Evolutionary conservation across 192 early-diverging fungal species (phyloP), one percentile per base, ranked within the genome.

Genomic region (Lunasporangiospora selenospora): DNA sequence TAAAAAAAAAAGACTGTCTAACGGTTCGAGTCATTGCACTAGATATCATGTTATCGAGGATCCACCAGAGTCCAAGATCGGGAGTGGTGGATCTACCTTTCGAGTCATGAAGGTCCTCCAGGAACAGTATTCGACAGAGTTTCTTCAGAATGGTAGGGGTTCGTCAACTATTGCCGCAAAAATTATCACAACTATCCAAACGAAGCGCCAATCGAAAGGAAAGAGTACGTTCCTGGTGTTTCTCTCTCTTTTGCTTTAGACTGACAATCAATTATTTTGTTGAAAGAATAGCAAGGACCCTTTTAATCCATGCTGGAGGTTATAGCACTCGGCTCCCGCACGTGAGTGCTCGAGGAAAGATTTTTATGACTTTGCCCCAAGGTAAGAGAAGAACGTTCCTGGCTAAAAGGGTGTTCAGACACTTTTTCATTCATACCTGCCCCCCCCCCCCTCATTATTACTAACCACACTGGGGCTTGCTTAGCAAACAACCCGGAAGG

Each of bases 271-370:
- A 30, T 10, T 41, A 31, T 31, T 6, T 11, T 10, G n/a, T n/a
- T n/a, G n/a, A n/a, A n/a, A n/a, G n/a, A n/a, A n/a, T 43, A 76
- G 73, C 58, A 3, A 51, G 62, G 2, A 49, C 62, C 13, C 60
- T 79, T 8, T 40, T 79, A 26, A 70, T 79, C 32, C 77, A 79
- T 46, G 65, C 77, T 21, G 77, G 77, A 11, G 77, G 77, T 0
- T 79, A 79, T 47, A 71, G 75, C 24, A 79, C 64, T 10, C 59
- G 77, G 46, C 27, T 79, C 19, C 77, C 77, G 3, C 77, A 79
- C 65, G 75, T 76, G 16, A 79, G 77, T 39, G 59, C 64, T 7
- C 42, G 60, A 13, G 77, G 77, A 7, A 79, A 79, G 49, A 33
- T 79, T 52, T 79, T 79, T 48, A 61, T 48, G 11, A 73, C 51